Evolutionary conservation across 2,329 filamentous ascomycete species (phyloP).

Genomic region (Penicillium sp.): DNA sequence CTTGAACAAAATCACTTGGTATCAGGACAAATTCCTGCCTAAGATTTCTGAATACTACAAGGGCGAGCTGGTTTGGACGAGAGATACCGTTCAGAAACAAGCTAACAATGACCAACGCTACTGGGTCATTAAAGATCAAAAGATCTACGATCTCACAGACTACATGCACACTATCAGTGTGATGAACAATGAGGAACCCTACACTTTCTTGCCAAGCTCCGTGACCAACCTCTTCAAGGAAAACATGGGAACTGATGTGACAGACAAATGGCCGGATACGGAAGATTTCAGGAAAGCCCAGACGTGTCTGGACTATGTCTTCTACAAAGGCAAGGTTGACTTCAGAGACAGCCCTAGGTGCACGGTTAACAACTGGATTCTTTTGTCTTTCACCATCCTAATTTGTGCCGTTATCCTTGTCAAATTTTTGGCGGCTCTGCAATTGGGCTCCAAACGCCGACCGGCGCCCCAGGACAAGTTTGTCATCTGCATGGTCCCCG

Average conservation of each 20-base stretch:
- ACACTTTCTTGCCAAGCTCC: constrained; percentile 69
- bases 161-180: constrained; percentile 76
- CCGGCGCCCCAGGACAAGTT: constrained; percentile 96
- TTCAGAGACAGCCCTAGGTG: constrained; percentile 76
- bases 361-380: constrained; percentile 84
- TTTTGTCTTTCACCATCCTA: constrained; percentile 82
- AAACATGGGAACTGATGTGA: constrained; percentile 79
- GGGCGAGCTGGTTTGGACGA: constrained; percentile 75
- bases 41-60: constrained; percentile 83
- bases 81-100: constrained; percentile 58
- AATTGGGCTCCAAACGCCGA: constrained; percentile 86
- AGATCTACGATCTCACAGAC: constrained; percentile 85
- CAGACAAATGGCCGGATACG: constrained; percentile 57
- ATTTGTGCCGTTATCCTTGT: constrained; percentile 74
- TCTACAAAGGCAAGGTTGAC: constrained; percentile 79
- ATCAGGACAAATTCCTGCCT: constrained; percentile 69
- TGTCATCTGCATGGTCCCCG: constrained; percentile 95
- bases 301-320: constrained; percentile 78
- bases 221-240: constrained; percentile 68
- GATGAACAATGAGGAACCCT: constrained; percentile 55
- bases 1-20: constrained; percentile 71
- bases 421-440: constrained; percentile 91
- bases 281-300: constrained; percentile 62
- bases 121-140: constrained; percentile 76
- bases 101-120: constrained; percentile 66